These are phyloP conservation scores for Alternaria solani DNA, from an alignment of 2,329 filamentous ascomycete species.

Conservation along the genomic window DNA sequence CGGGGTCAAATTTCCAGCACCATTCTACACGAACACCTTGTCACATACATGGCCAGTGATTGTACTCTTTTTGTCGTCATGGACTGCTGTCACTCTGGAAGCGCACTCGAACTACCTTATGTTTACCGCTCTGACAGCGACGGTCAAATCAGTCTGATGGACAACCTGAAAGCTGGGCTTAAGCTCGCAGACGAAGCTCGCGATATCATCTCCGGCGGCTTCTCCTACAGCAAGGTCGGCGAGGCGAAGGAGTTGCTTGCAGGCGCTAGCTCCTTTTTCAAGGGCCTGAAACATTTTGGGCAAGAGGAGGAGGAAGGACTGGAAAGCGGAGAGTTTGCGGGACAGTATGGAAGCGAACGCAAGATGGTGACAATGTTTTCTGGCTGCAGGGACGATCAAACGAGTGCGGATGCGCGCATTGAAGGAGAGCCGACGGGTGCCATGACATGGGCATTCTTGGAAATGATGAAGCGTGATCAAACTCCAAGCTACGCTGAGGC, in stretches of 20 bases:
- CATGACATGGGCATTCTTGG: constrained; percentile 59
- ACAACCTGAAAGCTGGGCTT: constrained; percentile 63
- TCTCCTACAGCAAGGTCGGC: constrained; percentile 58
- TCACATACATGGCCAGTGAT: constrained; percentile 60
- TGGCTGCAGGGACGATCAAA: constrained; percentile 62
- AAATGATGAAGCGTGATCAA: constrained; percentile 51
- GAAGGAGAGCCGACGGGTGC: constrained; percentile 55
- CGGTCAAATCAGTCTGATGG: constrained; percentile 64
- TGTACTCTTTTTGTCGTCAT: constrained; percentile 65
- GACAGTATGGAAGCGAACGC: constrained; percentile 56
- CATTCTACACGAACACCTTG: constrained; percentile 61
- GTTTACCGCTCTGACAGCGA: constrained; percentile 65
- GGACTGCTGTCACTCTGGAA: constrained; percentile 70
- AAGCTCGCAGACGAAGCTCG: constrained; percentile 60
- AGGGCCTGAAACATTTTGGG: constrained; percentile 58
- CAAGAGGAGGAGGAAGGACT: constrained; percentile 57
- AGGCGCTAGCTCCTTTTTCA: constrained; percentile 64
- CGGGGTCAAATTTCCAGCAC: constrained; percentile 63
- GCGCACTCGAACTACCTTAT: constrained; percentile 66
- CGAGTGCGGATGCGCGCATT: constrained; percentile 59
- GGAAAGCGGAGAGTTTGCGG: constrained; percentile 48
- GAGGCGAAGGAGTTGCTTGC: constrained; percentile 63
- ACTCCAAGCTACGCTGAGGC: constrained; percentile 54
- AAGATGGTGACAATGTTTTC: constrained; percentile 62
- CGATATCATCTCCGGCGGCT: constrained; percentile 60